Conservation (phyloP, 371 early-diverging fungal genomes). For the Apophysomyces variabilis region DNA sequence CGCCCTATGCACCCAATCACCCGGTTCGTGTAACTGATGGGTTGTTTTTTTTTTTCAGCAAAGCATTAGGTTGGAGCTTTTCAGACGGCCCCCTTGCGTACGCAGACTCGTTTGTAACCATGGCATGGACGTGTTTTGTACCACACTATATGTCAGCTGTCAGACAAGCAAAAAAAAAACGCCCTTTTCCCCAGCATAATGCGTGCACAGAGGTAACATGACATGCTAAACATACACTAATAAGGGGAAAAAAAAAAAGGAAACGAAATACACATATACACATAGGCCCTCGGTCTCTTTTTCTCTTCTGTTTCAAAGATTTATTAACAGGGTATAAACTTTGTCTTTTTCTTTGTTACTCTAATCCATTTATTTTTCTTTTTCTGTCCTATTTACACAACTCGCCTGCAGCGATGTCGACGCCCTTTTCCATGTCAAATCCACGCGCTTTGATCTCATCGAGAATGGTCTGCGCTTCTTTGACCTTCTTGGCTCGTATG, state of each 20-base stretch:
- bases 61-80: background rate
- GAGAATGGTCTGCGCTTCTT: background rate
- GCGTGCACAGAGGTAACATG: background rate
- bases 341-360: background rate
- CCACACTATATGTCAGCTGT: background rate
- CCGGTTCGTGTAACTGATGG: slow-evolving; percentile 4
- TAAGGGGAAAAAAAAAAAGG: too few relatives aligned
- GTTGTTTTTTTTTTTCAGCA: background rate
- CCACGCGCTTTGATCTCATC: background rate
- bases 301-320: background rate
- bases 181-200: background rate
- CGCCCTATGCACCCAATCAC: background rate
- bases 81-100: too few relatives aligned
- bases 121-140: background rate
- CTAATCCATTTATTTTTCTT: too few relatives aligned
- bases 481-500: background rate
- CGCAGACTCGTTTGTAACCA: too few relatives aligned
- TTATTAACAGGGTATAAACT: slow-evolving; percentile 9
- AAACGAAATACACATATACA: too few relatives aligned
- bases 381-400: background rate
- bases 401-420: background rate
- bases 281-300: too few relatives aligned
- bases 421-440: background rate
- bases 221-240: too few relatives aligned
- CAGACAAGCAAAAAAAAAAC: background rate